Evolutionary conservation across 306 rosid species (phyloP), one percentile per base, ranked within the genome.

Genomic region (Elaeagnus macrophylla): DNA sequence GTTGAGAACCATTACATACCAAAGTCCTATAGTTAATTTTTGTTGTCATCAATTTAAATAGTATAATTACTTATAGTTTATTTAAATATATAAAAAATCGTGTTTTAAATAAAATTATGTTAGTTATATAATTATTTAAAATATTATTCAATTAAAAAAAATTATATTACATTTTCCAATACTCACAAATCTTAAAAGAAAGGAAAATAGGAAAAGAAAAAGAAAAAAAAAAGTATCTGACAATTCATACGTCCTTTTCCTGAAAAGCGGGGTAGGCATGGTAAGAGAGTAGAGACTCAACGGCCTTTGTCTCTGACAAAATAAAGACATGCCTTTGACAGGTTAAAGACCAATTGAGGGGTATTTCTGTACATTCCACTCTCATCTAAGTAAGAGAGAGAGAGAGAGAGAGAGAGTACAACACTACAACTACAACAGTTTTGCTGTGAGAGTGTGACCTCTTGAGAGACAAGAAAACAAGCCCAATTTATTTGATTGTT

Each of bases 391-490:
- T 7, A 39, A 37, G 50, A 20, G 10, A 40, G n/a, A 10, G 64
- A 60, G 67, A 32, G 64, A 48, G 59, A 48, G 37, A 12, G 7
- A 41, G 38, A 4, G 58, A 44, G 12, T 32, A 9, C 35, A 19
- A 40, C 12, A 40, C 45, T 51, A 59, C 39, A 6, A 19, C 8
- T 13, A 16, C 56, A 51, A 43, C 54, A 53, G 56, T 57, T 54
- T 53, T 63, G 72, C 12, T 53, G 17, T 17, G 47, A 63, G 64
- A 57, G 17, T 38, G 65, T 72, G 66, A 65, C 68, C 66, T 62
- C 61, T 69, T 48, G 68, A 62, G 77, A 69, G 76, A 85, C 83
- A 75, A 59, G 60, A 72, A 74, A 80, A 76, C 82, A 68, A 75
- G 62, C 78, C 71, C 64, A 64, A 66, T 66, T 80, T 52, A 67